Evolutionary conservation across 805 yeast species (phyloP), one percentile per base, ranked within the genome.

Genomic region (Pichia cephalocereana): DNA sequence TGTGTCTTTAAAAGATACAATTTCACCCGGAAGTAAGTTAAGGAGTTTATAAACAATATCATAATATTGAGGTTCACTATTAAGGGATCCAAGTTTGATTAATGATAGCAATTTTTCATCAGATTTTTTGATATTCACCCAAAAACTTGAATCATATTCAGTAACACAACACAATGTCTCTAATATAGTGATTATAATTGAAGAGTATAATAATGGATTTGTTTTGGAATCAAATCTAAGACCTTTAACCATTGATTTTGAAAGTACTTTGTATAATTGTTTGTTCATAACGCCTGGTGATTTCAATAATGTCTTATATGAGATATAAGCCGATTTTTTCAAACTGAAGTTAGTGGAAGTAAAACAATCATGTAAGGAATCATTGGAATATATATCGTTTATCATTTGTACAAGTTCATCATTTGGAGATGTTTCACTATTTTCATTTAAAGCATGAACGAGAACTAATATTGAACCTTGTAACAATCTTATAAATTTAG

Each of bases 401-500:
- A 65, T 58, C 1, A 58, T n/a, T 1, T 50, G 55, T 3, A 46
- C 36, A 8, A 60, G 44, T 6, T 56, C 53, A 0, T 64, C 65
- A 10, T 57, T 45, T 14, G 58, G 32, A 14, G 38, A 41, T 8
- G 38, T 17, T 8, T 40, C 12, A n/a, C 41, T 38, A 14, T 45
- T 19, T 15, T 47, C 52, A 15, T 41, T 48, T 11, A 63, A 27
- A 6, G 52, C 26, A 30, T 54, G 55, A 8, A 64, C 67, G n/a
- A 82, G 57, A 62, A 83, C 65, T 41, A 66, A 66, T 8, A 85
- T 54, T 1, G 81, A 66, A 8, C 80, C 68, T 37, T 72, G 70
- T 15, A 79, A 58, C 3, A 82, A 71, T 49, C 95, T 68, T 30
- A 71, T 69, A 58, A 80, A 86, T 60, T 86, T 86, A 18, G 79